These are phyloP conservation scores for Antitrichia curtipendula DNA, from an alignment of 225 moss, liverwort and hornwort species.

Conservation along the genomic window DNA sequence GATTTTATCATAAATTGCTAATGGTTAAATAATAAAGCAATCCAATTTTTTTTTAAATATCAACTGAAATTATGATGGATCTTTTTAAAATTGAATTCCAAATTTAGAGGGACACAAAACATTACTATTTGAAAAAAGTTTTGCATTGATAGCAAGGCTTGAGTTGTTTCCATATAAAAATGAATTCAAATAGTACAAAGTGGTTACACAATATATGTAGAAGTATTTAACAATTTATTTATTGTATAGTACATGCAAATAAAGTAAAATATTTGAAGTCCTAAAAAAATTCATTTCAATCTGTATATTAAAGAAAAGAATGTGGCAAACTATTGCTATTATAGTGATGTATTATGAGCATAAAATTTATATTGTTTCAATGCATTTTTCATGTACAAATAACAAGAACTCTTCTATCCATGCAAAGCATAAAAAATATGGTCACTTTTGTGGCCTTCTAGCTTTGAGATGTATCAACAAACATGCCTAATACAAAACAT, in stretches of 20 bases:
- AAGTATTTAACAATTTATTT: neutral
- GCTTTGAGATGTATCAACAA: neutral
- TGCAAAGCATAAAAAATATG: neutral
- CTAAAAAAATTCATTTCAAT: neutral
- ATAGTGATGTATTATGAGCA: neutral
- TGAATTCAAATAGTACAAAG: neutral
- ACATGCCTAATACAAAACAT: neutral
- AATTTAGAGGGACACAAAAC: neutral
- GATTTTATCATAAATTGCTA: neutral
- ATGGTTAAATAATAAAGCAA: neutral
- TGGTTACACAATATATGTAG: fast-evolving
- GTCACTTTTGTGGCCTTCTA: neutral
- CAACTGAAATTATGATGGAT: neutral
- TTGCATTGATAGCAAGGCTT: neutral
- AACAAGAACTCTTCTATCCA: neutral
- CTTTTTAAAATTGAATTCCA: neutral
- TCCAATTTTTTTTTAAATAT: neutral
- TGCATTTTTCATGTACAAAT: neutral
- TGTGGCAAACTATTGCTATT: neutral
- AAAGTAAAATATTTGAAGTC: neutral
- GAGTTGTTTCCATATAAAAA: fast-evolving
- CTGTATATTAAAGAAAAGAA: neutral
- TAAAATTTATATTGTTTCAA: neutral
- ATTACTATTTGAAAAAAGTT: neutral
- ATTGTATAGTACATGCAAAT: neutral